Conservation (phyloP, 208 protist genomes). For the Leptomonas seymouri region DNA sequence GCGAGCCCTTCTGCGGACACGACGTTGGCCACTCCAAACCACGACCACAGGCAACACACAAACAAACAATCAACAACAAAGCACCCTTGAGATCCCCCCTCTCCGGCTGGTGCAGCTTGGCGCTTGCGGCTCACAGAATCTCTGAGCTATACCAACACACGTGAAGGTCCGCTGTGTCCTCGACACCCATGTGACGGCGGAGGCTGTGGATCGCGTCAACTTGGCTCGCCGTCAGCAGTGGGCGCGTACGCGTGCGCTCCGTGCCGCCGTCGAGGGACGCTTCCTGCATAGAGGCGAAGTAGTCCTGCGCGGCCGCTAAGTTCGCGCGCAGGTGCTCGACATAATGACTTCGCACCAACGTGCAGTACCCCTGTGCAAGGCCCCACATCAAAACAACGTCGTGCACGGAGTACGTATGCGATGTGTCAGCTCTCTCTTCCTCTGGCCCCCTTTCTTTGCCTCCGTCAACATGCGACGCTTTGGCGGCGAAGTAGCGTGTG, state of each 20-base stretch:
- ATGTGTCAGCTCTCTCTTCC: not conserved
- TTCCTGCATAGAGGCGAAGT: conserved; percentile 30
- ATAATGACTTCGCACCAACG: conserved; percentile 60
- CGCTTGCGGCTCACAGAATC: conserved; percentile 47
- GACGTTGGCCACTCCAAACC: no score
- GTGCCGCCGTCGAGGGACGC: not conserved
- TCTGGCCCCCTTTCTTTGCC: not conserved
- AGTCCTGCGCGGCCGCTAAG: conserved; percentile 38
- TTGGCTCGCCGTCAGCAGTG: conserved; percentile 48
- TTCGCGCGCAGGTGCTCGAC: conserved; percentile 50
- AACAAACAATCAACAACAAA: not conserved
- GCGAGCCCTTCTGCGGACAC: no score
- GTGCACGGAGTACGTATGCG: conserved; percentile 31
- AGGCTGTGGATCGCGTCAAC: conserved; percentile 42
- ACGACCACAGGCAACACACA: no score
- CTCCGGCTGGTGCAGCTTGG: not conserved
- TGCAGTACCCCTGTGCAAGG: conserved; percentile 66
- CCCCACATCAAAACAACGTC: conserved; percentile 83
- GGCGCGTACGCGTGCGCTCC: not conserved
- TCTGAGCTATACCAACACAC: conserved; percentile 70
- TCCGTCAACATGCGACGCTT: not conserved
- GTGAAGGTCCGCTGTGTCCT: conserved; percentile 51
- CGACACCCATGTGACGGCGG: conserved; percentile 43
- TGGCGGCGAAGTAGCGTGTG: conserved; percentile 34
- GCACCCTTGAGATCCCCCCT: not conserved